phyloP scores from a whole-genome alignment of 805 yeast species.

The Kodamaea fukazawae region DNA sequence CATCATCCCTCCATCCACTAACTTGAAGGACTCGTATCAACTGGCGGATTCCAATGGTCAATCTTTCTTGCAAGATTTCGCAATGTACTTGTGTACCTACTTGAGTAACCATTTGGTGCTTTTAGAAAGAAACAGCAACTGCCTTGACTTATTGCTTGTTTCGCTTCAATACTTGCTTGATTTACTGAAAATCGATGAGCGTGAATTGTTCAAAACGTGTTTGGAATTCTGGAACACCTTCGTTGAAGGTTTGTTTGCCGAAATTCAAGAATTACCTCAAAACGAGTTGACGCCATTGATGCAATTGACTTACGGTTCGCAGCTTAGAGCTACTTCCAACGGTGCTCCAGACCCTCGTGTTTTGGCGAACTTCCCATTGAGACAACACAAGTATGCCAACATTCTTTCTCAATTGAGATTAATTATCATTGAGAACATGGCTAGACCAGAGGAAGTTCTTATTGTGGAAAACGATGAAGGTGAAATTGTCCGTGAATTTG shows the following conservation, averaged over 20 bases:
- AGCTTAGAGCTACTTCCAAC: constrained; percentile 48
- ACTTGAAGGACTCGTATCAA: constrained; percentile 68
- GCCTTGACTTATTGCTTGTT: constrained; percentile 58
- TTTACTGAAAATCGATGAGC: constrained; percentile 86
- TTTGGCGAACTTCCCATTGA: constrained; percentile 73
- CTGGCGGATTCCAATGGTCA: constrained; percentile 81
- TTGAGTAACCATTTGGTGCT: constrained; percentile 67
- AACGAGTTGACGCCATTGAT: constrained; percentile 71
- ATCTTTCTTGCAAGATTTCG: constrained; percentile 91
- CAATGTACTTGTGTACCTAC: constrained; percentile 87
- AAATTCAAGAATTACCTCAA: constrained; percentile 77
- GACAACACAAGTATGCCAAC: constrained; percentile 80
- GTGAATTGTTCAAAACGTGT: constrained; percentile 93
- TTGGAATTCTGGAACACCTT: constrained; percentile 91
- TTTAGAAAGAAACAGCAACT: constrained; percentile 55
- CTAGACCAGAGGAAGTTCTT: constrained; percentile 95
- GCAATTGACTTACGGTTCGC: constrained; percentile 54
- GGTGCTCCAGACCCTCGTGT: constrained; percentile 87
- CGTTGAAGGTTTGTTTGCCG: constrained; percentile 79
- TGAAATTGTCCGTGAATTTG: constrained; percentile 96
- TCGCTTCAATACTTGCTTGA: constrained; percentile 81
- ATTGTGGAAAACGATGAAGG: constrained; percentile 98
- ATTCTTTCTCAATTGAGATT: constrained; percentile 79
- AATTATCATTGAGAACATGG: constrained; percentile 97
- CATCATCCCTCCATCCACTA: constrained; percentile 71